phyloP scores from a whole-genome alignment of 768 basidiomycete species.

The Lactarius quietus region DNA sequence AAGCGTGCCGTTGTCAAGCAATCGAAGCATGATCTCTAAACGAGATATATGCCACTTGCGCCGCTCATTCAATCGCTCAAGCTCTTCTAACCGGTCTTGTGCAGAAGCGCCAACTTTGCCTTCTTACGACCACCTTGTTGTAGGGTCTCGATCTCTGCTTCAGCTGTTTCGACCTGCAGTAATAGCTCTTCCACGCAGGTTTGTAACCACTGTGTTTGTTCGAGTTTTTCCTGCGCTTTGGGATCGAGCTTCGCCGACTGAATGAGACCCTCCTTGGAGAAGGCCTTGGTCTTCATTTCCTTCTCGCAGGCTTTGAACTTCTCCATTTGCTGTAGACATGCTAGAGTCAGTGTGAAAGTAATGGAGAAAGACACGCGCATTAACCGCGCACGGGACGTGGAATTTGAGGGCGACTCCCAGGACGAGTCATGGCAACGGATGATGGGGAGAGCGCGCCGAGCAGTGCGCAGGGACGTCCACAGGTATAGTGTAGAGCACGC shows the following conservation, averaged over 20 bases:
- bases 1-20: constrained; percentile 92
- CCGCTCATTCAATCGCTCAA: constrained; percentile 88
- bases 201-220: constrained; percentile 84
- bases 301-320: constrained; percentile 99
- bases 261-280: constrained; percentile 96
- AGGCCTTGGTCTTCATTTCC: constrained; percentile 99
- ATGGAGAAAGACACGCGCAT: background rate
- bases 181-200: constrained; percentile 86
- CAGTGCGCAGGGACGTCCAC: background rate
- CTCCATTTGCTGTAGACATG: constrained; percentile 91
- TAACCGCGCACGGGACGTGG: background rate
- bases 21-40: constrained; percentile 87
- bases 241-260: constrained; percentile 94
- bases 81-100: constrained; percentile 71
- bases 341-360: constrained; percentile 27
- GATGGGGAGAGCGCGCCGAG: background rate
- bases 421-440: background rate
- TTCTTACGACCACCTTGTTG: constrained; percentile 77
- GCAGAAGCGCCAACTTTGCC: constrained; percentile 63
- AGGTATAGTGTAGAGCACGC: constrained; percentile 34
- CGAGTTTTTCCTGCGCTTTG: constrained; percentile 94
- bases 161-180: constrained; percentile 89
- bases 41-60: constrained; percentile 93
- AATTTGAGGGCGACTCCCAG: background rate
- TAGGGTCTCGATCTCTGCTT: constrained; percentile 89